Percentiles rank a stretch among this genome's conserved stretches.
Evolutionary conservation across 176 grass and related monocot species (phyloP).

Genomic region (Sorghum bicolor): Sorghum_bicolor_NCBIv3 NC_012873.2:61477501-61478000

Average conservation of each 20-base stretch:
- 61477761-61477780: slow-evolving; percentile 82
- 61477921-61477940: slow-evolving; percentile 63
- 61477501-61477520: slow-evolving; percentile 56
- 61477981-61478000: slow-evolving; percentile 65
- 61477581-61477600: not conserved
- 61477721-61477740: slow-evolving; percentile 82
- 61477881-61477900: slow-evolving; percentile 78
- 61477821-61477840: slow-evolving; percentile 68
- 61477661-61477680: not conserved
- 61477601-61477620: not conserved
- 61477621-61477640: too few species aligned
- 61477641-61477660: not conserved
- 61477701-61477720: slow-evolving; percentile 47
- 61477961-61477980: slow-evolving; percentile 55
- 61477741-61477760: slow-evolving; percentile 79
- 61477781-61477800: slow-evolving; percentile 79
- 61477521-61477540: slow-evolving; percentile 42
- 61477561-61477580: not conserved
- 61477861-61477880: slow-evolving; percentile 84
- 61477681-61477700: not conserved
- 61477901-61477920: slow-evolving; percentile 76
- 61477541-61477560: slow-evolving; percentile 75
- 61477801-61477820: slow-evolving; percentile 68
- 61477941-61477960: slow-evolving; percentile 69
- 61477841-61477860: slow-evolving; percentile 84